Conservation (phyloP, 768 basidiomycete genomes). For the Lactarius hengduanensis region DNA sequence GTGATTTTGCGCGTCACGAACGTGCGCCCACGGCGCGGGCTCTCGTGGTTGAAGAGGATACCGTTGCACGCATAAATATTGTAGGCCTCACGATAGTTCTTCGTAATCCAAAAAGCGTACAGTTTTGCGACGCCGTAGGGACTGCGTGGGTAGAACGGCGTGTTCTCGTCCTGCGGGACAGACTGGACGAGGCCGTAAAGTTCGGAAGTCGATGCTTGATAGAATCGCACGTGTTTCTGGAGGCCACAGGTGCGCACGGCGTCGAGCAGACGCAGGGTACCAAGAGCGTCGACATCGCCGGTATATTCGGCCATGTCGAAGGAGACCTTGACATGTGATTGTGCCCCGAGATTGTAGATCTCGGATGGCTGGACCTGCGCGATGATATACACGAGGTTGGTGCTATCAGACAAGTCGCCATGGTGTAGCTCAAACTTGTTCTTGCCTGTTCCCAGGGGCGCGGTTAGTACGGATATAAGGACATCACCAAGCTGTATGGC, state of each 20-base stretch:
- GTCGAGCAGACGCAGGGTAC: conserved; percentile 92
- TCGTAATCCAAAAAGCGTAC: conserved; percentile 87
- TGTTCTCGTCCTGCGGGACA: conserved; percentile 93
- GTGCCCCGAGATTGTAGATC: conserved; percentile 97
- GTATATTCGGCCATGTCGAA: conserved; percentile 99
- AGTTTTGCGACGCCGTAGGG: conserved; percentile 97
- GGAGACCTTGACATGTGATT: conserved; percentile 98
- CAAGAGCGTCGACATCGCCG: conserved; percentile 93
- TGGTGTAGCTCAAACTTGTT: conserved; percentile 84
- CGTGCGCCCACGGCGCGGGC: conserved; percentile 88
- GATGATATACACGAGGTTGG: conserved; percentile 95
- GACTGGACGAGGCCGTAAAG: conserved; percentile 96
- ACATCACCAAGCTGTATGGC: conserved; percentile 30
- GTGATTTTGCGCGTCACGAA: conserved; percentile 97
- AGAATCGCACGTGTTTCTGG: conserved; percentile 91
- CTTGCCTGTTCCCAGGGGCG: conserved; percentile 45
- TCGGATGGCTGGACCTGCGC: conserved; percentile 93
- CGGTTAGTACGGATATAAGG: conserved; percentile 10
- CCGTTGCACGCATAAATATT: conserved; percentile 97
- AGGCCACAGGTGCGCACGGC: conserved; percentile 95
- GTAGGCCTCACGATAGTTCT: conserved; percentile 94
- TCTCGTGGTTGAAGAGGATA: conserved; percentile 98
- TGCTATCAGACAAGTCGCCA: conserved; percentile 92
- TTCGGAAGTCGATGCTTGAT: conserved; percentile 97
- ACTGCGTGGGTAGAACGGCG: conserved; percentile 97